A percentile compares a stretch with the other conserved stretches of the same genome.
These are phyloP conservation scores for Apiospora sp. DNA, from an alignment of 2,329 filamentous ascomycete species.

Conservation along the genomic window DNA sequence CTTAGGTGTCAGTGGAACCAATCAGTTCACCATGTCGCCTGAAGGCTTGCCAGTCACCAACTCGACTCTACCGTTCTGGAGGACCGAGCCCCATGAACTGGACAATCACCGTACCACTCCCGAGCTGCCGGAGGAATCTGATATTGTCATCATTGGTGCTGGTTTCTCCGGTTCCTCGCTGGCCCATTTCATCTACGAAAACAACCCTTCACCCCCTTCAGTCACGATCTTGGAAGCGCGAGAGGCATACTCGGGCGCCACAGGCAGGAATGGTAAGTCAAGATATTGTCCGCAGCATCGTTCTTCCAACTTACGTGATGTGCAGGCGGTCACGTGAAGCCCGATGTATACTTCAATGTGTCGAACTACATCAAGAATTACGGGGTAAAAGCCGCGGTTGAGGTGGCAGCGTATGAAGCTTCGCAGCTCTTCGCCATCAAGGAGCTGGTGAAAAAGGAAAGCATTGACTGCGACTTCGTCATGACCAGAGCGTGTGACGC, in stretches of 20 bases:
- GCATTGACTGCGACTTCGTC: slow-evolving; percentile 54
- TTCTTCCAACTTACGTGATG: slow-evolving; percentile 27
- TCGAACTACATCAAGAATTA: slow-evolving; percentile 33
- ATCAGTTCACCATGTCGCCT: background rate
- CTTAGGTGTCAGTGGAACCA: background rate
- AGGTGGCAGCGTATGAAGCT: slow-evolving; percentile 41
- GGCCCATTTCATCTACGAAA: slow-evolving; percentile 54
- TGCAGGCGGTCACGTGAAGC: slow-evolving; percentile 43
- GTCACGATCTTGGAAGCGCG: slow-evolving; percentile 40
- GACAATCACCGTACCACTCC: slow-evolving; percentile 58
- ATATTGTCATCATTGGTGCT: slow-evolving; percentile 62
- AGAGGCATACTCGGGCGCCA: slow-evolving; percentile 41
- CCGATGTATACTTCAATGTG: slow-evolving; percentile 42
- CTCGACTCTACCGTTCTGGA: slow-evolving; percentile 60
- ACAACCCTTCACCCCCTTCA: slow-evolving; percentile 36
- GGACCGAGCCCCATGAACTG: slow-evolving; percentile 58
- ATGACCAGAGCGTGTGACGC: slow-evolving; percentile 45
- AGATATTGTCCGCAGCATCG: slow-evolving; percentile 44
- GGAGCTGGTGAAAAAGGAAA: slow-evolving; percentile 45
- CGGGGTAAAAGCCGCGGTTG: slow-evolving; percentile 41
- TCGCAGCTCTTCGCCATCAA: slow-evolving; percentile 43
- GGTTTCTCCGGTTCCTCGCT: slow-evolving; percentile 60
- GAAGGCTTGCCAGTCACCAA: slow-evolving; percentile 36
- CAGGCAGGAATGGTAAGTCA: slow-evolving; percentile 36
- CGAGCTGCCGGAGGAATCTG: slow-evolving; percentile 54